A percentile compares a stretch with the other conserved stretches of the same genome.
Conservation (phyloP, 176 grass and related monocot genomes). For the Saccharum officinarum region DNA sequence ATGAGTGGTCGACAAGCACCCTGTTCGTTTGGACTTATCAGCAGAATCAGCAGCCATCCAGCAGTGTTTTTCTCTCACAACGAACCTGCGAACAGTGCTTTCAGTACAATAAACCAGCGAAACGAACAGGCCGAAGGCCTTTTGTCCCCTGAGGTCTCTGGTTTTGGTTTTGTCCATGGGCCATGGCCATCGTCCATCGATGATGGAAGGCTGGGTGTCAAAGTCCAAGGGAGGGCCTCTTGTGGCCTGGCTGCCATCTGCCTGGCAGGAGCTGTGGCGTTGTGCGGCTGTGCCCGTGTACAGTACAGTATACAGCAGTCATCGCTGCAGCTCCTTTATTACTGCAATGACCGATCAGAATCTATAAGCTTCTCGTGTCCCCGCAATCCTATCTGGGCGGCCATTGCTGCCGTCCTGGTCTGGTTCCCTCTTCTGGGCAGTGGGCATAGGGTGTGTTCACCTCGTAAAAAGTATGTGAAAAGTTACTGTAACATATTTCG, state of each 20-base stretch:
- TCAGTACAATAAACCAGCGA: no score
- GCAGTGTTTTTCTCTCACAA: no score
- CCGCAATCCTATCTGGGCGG: no score
- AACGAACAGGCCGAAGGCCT: no score
- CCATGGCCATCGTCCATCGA: neutral
- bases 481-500: no score
- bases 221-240: neutral
- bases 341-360: neutral
- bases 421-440: slow-evolving; percentile 31
- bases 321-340: slow-evolving; percentile 6
- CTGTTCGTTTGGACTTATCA: no score
- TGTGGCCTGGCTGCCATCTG: neutral
- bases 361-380: neutral
- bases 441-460: no score
- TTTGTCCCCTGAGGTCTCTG: neutral
- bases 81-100: no score
- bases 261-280: slow-evolving; percentile 29
- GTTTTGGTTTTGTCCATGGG: neutral
- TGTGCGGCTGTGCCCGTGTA: neutral
- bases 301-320: neutral
- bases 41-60: no score
- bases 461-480: no score
- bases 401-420: slow-evolving; percentile 20
- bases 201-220: neutral
- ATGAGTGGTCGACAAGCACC: neutral